Evolutionary conservation across 2,329 filamentous ascomycete genomes (phyloP).

Genomic region (Claviceps digitariae): DNA sequence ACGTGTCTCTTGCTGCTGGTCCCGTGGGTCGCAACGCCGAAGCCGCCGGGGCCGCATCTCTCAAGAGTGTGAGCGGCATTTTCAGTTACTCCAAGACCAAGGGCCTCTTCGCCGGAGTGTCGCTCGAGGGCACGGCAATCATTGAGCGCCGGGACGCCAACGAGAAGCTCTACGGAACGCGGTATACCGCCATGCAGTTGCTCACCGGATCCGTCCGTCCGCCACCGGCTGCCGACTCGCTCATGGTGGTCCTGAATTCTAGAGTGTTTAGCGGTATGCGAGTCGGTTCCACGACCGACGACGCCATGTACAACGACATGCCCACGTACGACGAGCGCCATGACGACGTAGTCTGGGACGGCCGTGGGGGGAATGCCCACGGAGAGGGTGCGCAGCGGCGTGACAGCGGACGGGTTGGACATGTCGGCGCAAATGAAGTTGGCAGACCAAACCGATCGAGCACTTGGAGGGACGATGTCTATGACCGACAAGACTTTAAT

Average conservation of each 20-base stretch:
- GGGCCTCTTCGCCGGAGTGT: conserved; percentile 90
- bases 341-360: conserved; percentile 77
- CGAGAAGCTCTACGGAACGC: conserved; percentile 82
- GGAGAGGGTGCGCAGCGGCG: conserved; percentile 44
- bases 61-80: conserved; percentile 78
- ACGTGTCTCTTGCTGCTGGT: conserved; percentile 89
- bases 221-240: conserved; percentile 68
- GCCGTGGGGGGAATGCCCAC: conserved; percentile 53
- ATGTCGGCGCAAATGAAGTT: conserved; percentile 32
- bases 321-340: conserved; percentile 77
- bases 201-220: conserved; percentile 65
- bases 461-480: conserved; percentile 66
- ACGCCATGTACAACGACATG: conserved; percentile 82
- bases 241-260: conserved; percentile 76
- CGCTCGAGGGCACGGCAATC: conserved; percentile 81
- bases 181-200: conserved; percentile 69
- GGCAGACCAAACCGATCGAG: conserved; percentile 46
- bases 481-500: conserved; percentile 43
- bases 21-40: conserved; percentile 92
- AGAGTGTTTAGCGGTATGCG: conserved; percentile 63
- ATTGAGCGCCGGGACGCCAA: conserved; percentile 95
- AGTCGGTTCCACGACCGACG: conserved; percentile 28
- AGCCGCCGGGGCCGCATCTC: conserved; percentile 82
- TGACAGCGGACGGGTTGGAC: conserved; percentile 19
- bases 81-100: conserved; percentile 99